Percentiles rank a stretch among this genome's conserved stretches.
phyloP scores from a whole-genome alignment of 371 early-diverging fungal species.

The Mucor irregularis region DNA sequence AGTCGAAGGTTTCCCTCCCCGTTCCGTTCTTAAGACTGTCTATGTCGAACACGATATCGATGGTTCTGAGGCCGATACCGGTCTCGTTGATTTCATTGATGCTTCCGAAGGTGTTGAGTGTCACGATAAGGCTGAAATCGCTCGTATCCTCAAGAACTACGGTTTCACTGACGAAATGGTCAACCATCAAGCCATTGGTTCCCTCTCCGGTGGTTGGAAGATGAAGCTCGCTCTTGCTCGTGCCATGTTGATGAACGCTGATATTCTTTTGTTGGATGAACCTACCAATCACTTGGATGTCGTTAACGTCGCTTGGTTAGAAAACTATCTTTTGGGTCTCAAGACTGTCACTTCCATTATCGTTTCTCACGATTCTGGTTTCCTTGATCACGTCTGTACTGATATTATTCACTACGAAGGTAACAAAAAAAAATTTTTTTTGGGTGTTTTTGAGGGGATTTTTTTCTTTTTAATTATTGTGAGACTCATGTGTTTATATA shows the following conservation, averaged over 20 bases:
- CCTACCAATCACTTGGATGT: constrained; percentile 93
- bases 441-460: too few species aligned
- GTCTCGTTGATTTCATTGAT: constrained; percentile 68
- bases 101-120: constrained; percentile 56
- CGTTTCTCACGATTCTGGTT: constrained; percentile 88
- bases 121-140: constrained; percentile 53
- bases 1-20: constrained; percentile 77
- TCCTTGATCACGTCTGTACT: constrained; percentile 83
- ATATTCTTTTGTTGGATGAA: constrained; percentile 87
- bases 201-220: constrained; percentile 90
- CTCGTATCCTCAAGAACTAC: constrained; percentile 58
- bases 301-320: constrained; percentile 79
- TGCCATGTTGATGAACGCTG: constrained; percentile 82
- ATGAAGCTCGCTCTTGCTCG: constrained; percentile 86
- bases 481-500: too few species aligned
- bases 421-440: too few species aligned
- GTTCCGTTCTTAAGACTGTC: constrained; percentile 69
- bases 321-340: constrained; percentile 71
- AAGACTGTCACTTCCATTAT: constrained; percentile 77
- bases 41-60: constrained; percentile 79
- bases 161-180: constrained; percentile 74
- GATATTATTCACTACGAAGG: constrained; percentile 80
- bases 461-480: too few species aligned
- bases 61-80: constrained; percentile 68
- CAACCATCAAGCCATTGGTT: constrained; percentile 60